phyloP scores from a whole-genome alignment of 257 asterid species.

The Solanum microdontum region DNA sequence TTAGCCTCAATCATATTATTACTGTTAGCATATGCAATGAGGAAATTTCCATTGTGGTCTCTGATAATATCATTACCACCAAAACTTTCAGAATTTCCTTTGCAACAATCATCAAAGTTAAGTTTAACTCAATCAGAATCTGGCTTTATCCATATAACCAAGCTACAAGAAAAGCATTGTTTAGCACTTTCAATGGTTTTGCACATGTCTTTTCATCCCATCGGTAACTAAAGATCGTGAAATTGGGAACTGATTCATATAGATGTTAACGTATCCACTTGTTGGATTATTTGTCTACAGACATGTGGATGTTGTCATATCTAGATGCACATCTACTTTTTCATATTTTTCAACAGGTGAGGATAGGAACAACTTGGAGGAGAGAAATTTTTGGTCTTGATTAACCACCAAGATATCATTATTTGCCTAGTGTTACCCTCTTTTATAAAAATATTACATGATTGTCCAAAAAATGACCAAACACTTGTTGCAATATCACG shows the following conservation, averaged over 20 bases:
- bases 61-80: not conserved
- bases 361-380: not conserved
- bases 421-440: not conserved
- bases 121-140: too few species aligned
- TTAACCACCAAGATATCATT: not conserved
- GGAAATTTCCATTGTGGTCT: too few species aligned
- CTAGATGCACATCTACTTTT: not conserved
- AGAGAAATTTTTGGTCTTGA: not conserved
- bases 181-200: too few species aligned
- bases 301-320: not conserved
- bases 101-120: not conserved
- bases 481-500: not conserved
- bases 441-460: too few species aligned
- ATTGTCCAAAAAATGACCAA: not conserved
- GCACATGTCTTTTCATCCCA: too few species aligned
- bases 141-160: too few species aligned
- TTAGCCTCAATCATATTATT: too few species aligned
- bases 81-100: not conserved
- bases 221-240: too few species aligned
- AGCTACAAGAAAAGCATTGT: too few species aligned
- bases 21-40: too few species aligned
- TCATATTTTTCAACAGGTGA: not conserved
- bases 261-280: not conserved
- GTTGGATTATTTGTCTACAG: not conserved
- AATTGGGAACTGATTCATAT: too few species aligned